A percentile compares a stretch with the other conserved stretches of the same genome.
These are phyloP conservation scores for Termitomyces bulborhizus DNA, from an alignment of 768 basidiomycete species.

Conservation along the genomic window DNA sequence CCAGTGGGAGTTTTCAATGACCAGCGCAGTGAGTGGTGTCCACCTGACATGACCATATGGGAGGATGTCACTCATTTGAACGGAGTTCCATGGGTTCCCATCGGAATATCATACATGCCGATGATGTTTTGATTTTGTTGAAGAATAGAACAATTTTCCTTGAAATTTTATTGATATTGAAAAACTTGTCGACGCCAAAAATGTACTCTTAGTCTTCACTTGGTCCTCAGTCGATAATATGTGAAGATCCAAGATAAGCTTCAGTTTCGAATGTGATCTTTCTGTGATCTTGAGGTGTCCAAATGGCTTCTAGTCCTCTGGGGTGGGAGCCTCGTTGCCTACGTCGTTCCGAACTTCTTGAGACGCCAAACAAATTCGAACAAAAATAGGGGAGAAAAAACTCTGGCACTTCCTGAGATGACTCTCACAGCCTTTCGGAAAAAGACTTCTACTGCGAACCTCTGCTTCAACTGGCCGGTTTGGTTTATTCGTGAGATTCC, in stretches of 20 bases:
- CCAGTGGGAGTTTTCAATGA: too few species aligned
- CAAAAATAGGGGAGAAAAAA: neutral
- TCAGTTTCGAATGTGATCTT: too few species aligned
- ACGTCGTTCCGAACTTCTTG: neutral
- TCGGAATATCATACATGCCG: neutral
- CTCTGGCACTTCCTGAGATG: neutral
- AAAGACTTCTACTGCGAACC: too few species aligned
- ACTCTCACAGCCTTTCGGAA: too few species aligned
- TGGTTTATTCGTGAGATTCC: neutral
- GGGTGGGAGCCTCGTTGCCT: too few species aligned
- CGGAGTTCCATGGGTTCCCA: neutral
- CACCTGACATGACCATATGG: neutral
- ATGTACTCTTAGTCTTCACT: neutral
- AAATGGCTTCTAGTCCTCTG: too few species aligned
- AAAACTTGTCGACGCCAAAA: neutral
- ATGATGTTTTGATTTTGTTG: neutral
- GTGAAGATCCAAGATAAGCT: neutral
- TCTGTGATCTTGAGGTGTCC: too few species aligned
- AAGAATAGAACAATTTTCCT: neutral
- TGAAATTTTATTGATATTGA: neutral
- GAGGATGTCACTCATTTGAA: neutral
- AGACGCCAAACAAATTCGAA: neutral
- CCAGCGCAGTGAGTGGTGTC: too few species aligned
- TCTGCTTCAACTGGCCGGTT: too few species aligned
- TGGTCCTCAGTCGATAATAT: neutral